phyloP scores from a whole-genome alignment of 1,139 yeast genomes.

The Diutina sp. region DNA sequence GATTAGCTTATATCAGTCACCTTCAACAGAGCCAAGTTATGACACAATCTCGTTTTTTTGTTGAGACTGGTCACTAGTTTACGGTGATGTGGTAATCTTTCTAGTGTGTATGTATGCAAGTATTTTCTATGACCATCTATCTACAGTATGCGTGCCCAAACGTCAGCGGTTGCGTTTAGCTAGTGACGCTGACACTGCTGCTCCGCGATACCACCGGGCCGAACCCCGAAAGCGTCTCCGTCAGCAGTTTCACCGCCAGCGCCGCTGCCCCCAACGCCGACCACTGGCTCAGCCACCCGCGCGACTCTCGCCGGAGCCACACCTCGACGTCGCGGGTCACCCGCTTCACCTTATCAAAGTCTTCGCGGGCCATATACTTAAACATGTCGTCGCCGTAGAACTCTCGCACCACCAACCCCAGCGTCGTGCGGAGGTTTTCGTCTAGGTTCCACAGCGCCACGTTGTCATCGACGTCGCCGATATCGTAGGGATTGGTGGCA shows the following conservation, averaged over 20 bases:
- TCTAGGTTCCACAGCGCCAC: slow-evolving; percentile 35
- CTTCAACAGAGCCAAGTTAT: too few species aligned
- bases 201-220: background rate
- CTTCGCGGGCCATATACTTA: slow-evolving; percentile 10
- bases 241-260: background rate
- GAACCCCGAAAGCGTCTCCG: background rate
- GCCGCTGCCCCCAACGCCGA: background rate
- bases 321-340: background rate
- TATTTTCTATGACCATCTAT: background rate
- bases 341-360: background rate
- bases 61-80: too few species aligned
- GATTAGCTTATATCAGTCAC: too few species aligned
- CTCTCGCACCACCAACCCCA: slow-evolving; percentile 8
- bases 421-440: slow-evolving; percentile 13
- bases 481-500: slow-evolving; percentile 6
- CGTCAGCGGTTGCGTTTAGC: background rate
- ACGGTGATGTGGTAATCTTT: too few species aligned
- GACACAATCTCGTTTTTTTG: too few species aligned
- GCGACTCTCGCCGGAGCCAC: background rate
- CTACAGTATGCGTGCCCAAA: background rate
- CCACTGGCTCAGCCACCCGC: background rate
- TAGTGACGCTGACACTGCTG: background rate
- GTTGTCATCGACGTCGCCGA: slow-evolving; percentile 21
- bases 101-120: background rate
- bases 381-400: slow-evolving; percentile 26